A percentile compares a stretch with the other conserved stretches of the same genome.
These are phyloP conservation scores for Xylaria sp. DNA, from an alignment of 2,329 filamentous ascomycete genomes.

Conservation along the genomic window DNA sequence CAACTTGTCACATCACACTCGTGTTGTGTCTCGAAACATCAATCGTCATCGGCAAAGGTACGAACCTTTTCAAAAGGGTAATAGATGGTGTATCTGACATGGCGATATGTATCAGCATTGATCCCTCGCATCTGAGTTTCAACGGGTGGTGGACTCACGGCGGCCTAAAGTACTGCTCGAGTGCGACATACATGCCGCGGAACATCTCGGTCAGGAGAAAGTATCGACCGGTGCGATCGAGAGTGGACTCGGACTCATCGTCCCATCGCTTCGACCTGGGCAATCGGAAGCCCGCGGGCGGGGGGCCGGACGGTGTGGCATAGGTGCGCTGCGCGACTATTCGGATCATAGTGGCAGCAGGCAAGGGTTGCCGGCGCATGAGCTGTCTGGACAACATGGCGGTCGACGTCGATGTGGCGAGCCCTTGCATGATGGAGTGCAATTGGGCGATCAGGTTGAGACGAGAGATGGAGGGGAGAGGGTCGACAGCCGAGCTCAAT, in stretches of 20 bases:
- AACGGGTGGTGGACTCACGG: slow-evolving; percentile 73
- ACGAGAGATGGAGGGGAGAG: slow-evolving; percentile 31
- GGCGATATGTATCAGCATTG: slow-evolving; percentile 32
- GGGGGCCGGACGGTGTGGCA: slow-evolving; percentile 79
- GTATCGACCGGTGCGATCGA: slow-evolving; percentile 90
- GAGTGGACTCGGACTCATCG: slow-evolving; percentile 76
- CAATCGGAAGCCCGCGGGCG: slow-evolving; percentile 83
- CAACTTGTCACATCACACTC: background rate
- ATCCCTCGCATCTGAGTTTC: background rate
- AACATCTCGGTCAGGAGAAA: slow-evolving; percentile 97
- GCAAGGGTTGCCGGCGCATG: slow-evolving; percentile 45
- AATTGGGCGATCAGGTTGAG: slow-evolving; percentile 38
- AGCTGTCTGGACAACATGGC: slow-evolving; percentile 49
- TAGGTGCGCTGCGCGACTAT: slow-evolving; percentile 56
- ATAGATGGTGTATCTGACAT: slow-evolving; percentile 89
- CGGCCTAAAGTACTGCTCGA: slow-evolving; percentile 98
- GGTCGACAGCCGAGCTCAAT: slow-evolving; percentile 35
- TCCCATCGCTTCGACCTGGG: slow-evolving; percentile 81
- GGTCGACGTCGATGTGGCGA: slow-evolving; percentile 44
- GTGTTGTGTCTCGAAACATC: background rate
- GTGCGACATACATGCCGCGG: slow-evolving; percentile 95
- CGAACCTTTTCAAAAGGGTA: slow-evolving; percentile 95
- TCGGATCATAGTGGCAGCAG: slow-evolving; percentile 42
- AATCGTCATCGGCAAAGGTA: slow-evolving; percentile 12
- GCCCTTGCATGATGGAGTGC: slow-evolving; percentile 48